Evolutionary conservation across 495 filamentous ascomycete genomes (phyloP), one percentile per base, ranked within the genome.

Genomic region (Penicillium chermesinum): DNA sequence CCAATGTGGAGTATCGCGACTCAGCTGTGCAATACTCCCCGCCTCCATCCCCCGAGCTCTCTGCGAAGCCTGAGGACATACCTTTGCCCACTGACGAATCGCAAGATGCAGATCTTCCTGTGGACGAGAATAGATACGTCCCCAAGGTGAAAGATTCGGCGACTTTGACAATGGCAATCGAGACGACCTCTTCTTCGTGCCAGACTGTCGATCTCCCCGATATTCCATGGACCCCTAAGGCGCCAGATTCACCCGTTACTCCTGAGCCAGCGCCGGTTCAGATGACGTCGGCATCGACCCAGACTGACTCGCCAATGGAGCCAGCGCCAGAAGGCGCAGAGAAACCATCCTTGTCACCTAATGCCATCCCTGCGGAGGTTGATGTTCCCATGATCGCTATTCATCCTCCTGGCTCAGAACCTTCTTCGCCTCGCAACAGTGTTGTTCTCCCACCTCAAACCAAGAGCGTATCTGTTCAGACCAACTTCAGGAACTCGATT

Each of bases 1-100:
- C 41, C 9, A 16, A 54, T 44, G 50, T 60, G 8, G 54, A 63
- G 27, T 91, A 91, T 63, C 76, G 77, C 33, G 87, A 94, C 62
- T 76, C 77, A n/a, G 88, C 82, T 2, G 76, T 87, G 34, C 90
- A 96, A 63, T 89, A 76, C 56, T 88, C 90, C 36, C 89, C 88
- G 36, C 90, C 88, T 6, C 74, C 83, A 2, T 94, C 87, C 14
- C 88, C 88, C 5, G 72, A 68, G 37, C 42, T 78, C n/a, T 51
- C 65, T 15, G 32, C 42, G 7, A 44, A 38, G 19, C 37, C n/a
- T 19, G 53, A 54, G 8, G 36, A 32, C 3, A 15, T 33, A 17
- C 20, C 22, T 17, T 21, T 35, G 4, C 15, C 35, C 13, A 19
- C 22, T 21, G 35, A 15, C 14, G 34, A 42, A 12, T 20, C 36